These are phyloP conservation scores for Eustoma russellianum DNA, from an alignment of 257 asterid genomes.

Conservation along the genomic window DNA sequence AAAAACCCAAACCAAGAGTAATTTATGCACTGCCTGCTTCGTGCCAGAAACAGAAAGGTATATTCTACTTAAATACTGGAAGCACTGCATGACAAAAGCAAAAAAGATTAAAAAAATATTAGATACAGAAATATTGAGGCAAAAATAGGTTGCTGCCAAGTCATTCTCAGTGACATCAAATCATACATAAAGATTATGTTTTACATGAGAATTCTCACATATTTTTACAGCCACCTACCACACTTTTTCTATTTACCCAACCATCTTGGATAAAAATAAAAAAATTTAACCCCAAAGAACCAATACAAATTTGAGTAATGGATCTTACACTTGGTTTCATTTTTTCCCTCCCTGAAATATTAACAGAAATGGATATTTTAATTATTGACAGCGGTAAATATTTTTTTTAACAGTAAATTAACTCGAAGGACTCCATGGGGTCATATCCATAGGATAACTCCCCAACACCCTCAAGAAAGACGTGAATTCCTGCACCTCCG, in stretches of 20 bases:
- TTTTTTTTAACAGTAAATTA: background rate
- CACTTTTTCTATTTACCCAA: too few species aligned
- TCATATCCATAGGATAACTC: constrained; percentile 92
- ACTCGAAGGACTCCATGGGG: constrained; percentile 65
- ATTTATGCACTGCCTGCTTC: too few species aligned
- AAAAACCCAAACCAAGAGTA: too few species aligned
- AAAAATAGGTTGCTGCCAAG: too few species aligned
- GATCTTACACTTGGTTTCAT: background rate
- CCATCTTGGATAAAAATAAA: background rate
- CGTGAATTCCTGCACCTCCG: constrained; percentile 89
- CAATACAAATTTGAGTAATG: background rate
- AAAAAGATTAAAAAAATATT: too few species aligned
- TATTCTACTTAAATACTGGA: too few species aligned
- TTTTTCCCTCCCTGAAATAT: background rate
- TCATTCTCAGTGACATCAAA: too few species aligned
- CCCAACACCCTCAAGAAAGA: constrained; percentile 85
- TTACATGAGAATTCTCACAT: background rate
- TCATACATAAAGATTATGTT: too few species aligned
- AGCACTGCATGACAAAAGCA: too few species aligned
- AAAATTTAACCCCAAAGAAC: background rate
- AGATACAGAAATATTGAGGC: too few species aligned
- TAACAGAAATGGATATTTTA: background rate
- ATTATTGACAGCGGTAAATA: background rate
- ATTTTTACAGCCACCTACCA: too few species aligned
- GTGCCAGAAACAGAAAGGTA: too few species aligned